phyloP scores from a whole-genome alignment of 352 stramenopile species.

The Phytopythium aichiense region DNA sequence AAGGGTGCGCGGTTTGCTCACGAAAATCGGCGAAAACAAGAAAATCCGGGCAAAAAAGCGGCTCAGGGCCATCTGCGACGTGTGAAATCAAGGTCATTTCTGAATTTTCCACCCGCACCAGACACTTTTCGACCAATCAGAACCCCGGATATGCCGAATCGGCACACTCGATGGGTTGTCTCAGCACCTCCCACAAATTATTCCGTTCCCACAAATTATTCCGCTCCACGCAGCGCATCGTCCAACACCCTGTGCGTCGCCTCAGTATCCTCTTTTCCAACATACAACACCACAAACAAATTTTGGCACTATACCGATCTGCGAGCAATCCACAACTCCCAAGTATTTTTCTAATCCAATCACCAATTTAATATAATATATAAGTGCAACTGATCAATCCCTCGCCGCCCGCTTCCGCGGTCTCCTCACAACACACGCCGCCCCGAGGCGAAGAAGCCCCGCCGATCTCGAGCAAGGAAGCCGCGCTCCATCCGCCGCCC shows the following conservation, averaged over 20 bases:
- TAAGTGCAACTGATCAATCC: too few species aligned
- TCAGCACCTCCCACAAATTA: constrained; percentile 1
- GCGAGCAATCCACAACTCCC: too few species aligned
- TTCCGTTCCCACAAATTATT: too few species aligned
- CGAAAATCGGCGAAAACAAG: neutral
- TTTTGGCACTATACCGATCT: too few species aligned
- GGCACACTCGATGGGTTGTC: constrained; percentile 1
- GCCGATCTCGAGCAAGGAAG: neutral
- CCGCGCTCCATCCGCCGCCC: neutral
- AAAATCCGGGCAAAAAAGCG: constrained; percentile 7
- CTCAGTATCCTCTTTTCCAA: neutral
- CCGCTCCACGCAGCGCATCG: neutral
- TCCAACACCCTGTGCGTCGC: too few species aligned
- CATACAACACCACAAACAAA: too few species aligned
- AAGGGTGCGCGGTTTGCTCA: neutral
- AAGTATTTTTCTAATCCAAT: too few species aligned
- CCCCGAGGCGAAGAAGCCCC: neutral
- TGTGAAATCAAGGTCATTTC: neutral
- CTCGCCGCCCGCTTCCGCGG: too few species aligned
- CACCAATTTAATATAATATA: too few species aligned
- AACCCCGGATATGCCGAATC: neutral
- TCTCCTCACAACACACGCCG: too few species aligned
- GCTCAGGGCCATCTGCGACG: neutral
- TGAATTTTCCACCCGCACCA: neutral
- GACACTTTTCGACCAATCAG: constrained; percentile 3